A percentile compares a stretch with the other conserved stretches of the same genome.
These are phyloP conservation scores for Aspergillus mulundensis DNA, from an alignment of 495 filamentous ascomycete species.

Conservation along the genomic window DNA sequence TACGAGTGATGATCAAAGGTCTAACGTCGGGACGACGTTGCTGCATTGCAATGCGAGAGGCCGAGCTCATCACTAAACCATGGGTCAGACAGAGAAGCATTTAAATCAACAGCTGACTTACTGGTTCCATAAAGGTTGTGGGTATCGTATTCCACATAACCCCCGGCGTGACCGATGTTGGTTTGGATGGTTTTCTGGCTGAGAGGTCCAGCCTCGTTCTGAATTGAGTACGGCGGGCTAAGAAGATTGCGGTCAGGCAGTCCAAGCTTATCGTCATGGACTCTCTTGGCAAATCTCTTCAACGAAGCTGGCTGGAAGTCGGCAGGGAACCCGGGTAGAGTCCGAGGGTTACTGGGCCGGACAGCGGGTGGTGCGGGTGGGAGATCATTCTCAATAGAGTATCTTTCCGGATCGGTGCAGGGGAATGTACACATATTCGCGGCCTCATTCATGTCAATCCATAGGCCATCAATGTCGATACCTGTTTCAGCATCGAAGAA, in stretches of 20 bases:
- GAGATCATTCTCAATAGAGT: constrained; percentile 49
- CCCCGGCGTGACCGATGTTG: constrained; percentile 65
- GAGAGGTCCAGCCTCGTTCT: constrained; percentile 65
- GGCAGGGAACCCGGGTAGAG: constrained; percentile 66
- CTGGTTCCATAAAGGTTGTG: constrained; percentile 83
- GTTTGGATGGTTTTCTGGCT: constrained; percentile 73
- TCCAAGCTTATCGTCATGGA: constrained; percentile 37
- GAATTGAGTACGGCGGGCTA: constrained; percentile 69
- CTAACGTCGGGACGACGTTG: constrained; percentile 61
- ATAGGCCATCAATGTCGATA: constrained; percentile 79
- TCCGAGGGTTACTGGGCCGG: constrained; percentile 51
- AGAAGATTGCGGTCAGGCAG: constrained; percentile 63
- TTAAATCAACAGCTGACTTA: constrained; percentile 23
- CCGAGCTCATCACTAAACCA: constrained; percentile 64
- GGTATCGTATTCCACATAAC: constrained; percentile 69
- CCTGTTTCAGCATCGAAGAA: constrained; percentile 67
- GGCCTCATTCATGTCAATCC: constrained; percentile 88
- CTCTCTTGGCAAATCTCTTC: constrained; percentile 13
- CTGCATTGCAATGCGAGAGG: constrained; percentile 65
- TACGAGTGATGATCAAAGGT: constrained; percentile 78
- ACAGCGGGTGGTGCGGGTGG: constrained; percentile 66
- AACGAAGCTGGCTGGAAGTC: constrained; percentile 59
- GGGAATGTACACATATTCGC: constrained; percentile 70
- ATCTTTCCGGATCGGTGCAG: constrained; percentile 57
- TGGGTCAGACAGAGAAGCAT: not conserved